These are phyloP conservation scores for Amanita thiersii DNA, from an alignment of 768 basidiomycete species.

Conservation along the genomic window DNA sequence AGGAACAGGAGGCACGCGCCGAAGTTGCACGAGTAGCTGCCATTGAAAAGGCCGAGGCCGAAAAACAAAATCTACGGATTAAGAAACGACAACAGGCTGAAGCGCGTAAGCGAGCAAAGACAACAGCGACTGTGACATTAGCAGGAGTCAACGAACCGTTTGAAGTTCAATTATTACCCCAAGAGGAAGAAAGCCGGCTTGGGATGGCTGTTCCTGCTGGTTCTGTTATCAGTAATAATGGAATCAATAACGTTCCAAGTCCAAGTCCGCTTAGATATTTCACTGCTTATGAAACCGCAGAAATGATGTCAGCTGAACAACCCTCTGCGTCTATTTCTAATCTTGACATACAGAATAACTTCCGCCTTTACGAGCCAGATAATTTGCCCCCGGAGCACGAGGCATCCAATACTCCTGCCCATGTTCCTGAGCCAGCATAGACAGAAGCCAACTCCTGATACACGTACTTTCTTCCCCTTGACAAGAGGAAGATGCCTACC, in stretches of 20 bases:
- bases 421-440: no score
- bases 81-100: conserved; percentile 45
- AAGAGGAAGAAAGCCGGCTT: conserved; percentile 5
- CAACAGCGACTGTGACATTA: conserved; percentile 8
- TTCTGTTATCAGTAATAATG: neutral
- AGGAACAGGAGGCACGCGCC: conserved; percentile 59
- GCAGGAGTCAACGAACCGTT: no score
- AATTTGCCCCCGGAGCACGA: neutral
- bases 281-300: conserved; percentile 22
- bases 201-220: neutral
- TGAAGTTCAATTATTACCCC: no score
- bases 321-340: neutral
- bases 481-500: neutral
- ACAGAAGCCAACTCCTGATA: no score
- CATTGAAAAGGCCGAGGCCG: conserved; percentile 33
- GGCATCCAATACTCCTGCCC: no score
- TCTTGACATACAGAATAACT: neutral
- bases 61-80: conserved; percentile 39
- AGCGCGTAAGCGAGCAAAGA: conserved; percentile 28
- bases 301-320: neutral
- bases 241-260: conserved; percentile 23
- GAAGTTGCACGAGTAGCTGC: conserved; percentile 33
- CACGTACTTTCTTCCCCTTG: no score
- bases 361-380: neutral
- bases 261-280: conserved; percentile 36